Evolutionary conservation across 768 basidiomycete species (phyloP), one percentile per base, ranked within the genome.

Genomic region (Lepiota venenata): DNA sequence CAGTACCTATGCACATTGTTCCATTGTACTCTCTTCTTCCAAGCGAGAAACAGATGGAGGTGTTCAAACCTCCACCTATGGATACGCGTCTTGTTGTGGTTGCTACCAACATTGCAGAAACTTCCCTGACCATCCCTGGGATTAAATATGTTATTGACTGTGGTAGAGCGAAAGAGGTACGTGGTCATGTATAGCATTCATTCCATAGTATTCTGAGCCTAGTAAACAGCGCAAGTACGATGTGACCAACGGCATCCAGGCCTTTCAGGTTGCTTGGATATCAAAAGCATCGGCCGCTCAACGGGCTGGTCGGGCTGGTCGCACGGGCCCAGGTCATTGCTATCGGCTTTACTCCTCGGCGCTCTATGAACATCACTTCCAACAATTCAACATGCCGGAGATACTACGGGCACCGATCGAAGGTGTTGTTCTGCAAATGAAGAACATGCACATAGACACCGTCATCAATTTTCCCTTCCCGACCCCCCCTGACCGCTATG

Each of bases 381-480:
- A 90, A 29, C 71, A 83, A 54, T 96, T 96, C 69, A 80, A 91
- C 0, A 74, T 83, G 55, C 97, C 97, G 2, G 97, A 99, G 68
- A 95, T 98, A 52, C 78, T 93, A 41, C 88, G 95, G 20, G 93
- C 91, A 74, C 95, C 97, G 0, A 96, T 98, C 60, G 97, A 98
- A 62, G 95, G 94, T 1, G 87, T 98, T 20, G 91, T 98, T 8
- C 76, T 98, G 29, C 95, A 98, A 69, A 98, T 99, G 96, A 99
- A 99, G 76, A 87, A 85, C 68, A 98, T 99, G 94, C 92, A 96
- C 64, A 96, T 99, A 55, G 94, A 98, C 63, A 79, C 92, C 1
- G 93, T 98, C 37, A 78, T 92, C 61, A 98, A 98, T 72, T 99
- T 99, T 69, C 97, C 97, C 14, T 98, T 98, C 71, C 97, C 97